Conservation (phyloP, 2,329 filamentous ascomycete species). For the Juglanconis juglandina region DNA sequence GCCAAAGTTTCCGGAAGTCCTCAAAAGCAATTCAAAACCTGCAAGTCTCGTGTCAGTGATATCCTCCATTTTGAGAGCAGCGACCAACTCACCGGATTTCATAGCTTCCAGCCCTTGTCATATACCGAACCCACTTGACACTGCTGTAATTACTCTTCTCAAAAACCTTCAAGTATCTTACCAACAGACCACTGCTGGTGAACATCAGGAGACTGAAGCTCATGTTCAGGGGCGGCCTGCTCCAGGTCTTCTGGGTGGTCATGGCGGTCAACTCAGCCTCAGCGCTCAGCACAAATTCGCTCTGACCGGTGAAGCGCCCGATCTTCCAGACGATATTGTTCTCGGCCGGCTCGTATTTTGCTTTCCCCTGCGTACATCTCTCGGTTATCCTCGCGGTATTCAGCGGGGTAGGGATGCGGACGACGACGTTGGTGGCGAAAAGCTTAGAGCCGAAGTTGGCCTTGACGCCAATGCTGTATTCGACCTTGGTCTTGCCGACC, state of each 20-base stretch:
- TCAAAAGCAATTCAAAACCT: constrained; percentile 6
- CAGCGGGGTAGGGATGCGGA: constrained; percentile 90
- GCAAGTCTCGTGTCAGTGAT: background rate
- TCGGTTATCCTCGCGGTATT: constrained; percentile 95
- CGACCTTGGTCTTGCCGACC: constrained; percentile 92
- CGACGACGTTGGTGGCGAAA: constrained; percentile 93
- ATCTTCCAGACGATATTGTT: constrained; percentile 99
- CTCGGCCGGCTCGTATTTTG: constrained; percentile 96
- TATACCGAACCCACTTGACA: constrained; percentile 98
- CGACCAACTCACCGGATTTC: constrained; percentile 69
- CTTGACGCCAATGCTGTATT: constrained; percentile 96
- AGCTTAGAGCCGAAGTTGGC: constrained; percentile 96
- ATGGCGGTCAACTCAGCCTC: constrained; percentile 92
- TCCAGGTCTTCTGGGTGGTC: constrained; percentile 98
- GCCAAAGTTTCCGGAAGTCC: background rate
- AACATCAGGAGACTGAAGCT: constrained; percentile 97
- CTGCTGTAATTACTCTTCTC: constrained; percentile 99
- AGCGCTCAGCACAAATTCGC: constrained; percentile 89
- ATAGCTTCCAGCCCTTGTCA: constrained; percentile 96
- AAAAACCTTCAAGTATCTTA: constrained; percentile 96
- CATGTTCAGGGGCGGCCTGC: constrained; percentile 83
- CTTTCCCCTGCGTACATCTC: constrained; percentile 90
- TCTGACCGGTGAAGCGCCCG: constrained; percentile 95
- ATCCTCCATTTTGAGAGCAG: constrained; percentile 21
- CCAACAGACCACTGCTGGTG: constrained; percentile 86